These are phyloP conservation scores for Gyrodon lividus DNA, from an alignment of 768 basidiomycete species.

Conservation along the genomic window DNA sequence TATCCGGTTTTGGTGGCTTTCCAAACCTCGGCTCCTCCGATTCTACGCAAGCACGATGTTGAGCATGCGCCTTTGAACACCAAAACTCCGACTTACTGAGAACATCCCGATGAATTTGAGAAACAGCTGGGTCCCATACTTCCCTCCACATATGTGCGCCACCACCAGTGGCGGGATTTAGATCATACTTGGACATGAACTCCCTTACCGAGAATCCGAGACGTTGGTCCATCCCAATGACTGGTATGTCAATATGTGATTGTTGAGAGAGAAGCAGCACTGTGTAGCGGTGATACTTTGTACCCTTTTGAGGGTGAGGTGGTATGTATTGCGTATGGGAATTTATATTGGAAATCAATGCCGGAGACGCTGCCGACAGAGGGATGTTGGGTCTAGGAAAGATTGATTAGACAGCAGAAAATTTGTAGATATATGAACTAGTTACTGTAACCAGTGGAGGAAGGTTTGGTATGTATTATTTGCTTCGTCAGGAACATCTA, in stretches of 20 bases:
- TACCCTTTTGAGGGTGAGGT: constrained; percentile 88
- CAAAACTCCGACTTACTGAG: constrained; percentile 52
- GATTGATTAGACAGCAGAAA: neutral
- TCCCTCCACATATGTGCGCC: constrained; percentile 85
- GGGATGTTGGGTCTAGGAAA: constrained; percentile 72
- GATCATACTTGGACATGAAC: constrained; percentile 55
- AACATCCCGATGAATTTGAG: constrained; percentile 61
- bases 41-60: constrained; percentile 11
- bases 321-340: constrained; percentile 78
- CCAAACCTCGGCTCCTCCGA: constrained; percentile 25
- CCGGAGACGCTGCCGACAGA: constrained; percentile 57
- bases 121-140: constrained; percentile 67
- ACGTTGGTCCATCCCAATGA: constrained; percentile 47
- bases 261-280: constrained; percentile 74
- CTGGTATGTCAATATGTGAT: constrained; percentile 43
- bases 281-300: constrained; percentile 88
- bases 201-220: constrained; percentile 63
- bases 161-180: constrained; percentile 57
- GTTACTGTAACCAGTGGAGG: constrained; percentile 86
- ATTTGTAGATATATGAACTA: neutral
- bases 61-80: neutral
- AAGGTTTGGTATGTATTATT: constrained; percentile 65
- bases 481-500: constrained; percentile 81
- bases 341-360: constrained; percentile 40
- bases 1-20: constrained; percentile 29